These are phyloP conservation scores for Samsoniella hepiali DNA, from an alignment of 2,329 filamentous ascomycete genomes.

Conservation along the genomic window DNA sequence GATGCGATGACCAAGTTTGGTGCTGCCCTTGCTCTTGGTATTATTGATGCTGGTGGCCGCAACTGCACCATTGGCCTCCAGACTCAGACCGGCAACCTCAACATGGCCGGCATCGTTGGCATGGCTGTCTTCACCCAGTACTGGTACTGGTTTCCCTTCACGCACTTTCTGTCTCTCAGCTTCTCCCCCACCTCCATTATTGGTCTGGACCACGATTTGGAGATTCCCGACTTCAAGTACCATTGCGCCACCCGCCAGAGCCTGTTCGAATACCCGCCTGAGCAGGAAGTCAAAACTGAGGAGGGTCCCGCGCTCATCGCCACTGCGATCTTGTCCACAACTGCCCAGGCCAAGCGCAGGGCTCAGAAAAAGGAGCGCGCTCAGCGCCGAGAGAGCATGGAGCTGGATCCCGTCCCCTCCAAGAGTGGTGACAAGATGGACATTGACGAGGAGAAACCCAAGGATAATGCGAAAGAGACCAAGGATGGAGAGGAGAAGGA, in stretches of 20 bases:
- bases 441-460: constrained; percentile 62
- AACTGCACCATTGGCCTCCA: constrained; percentile 98
- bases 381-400: constrained; percentile 89
- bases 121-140: constrained; percentile 99
- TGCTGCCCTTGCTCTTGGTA: constrained; percentile 87
- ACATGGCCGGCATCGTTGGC: constrained; percentile 97
- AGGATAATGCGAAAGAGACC: constrained; percentile 57
- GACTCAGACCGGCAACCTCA: constrained; percentile 95
- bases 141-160: constrained; percentile 99
- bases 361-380: constrained; percentile 93
- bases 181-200: constrained; percentile 98
- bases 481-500: constrained; percentile 57
- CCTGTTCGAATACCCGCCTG: constrained; percentile 95
- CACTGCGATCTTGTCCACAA: constrained; percentile 93
- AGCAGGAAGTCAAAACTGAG: constrained; percentile 91
- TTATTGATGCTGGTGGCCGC: constrained; percentile 94
- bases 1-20: constrained; percentile 99
- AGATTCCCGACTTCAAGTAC: constrained; percentile 93
- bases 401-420: constrained; percentile 72
- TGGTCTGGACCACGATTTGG: constrained; percentile 87
- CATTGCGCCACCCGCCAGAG: constrained; percentile 92
- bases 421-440: constrained; percentile 83
- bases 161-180: constrained; percentile 92
- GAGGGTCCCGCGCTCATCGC: constrained; percentile 92
- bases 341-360: constrained; percentile 91